Conservation (phyloP, 2,329 filamentous ascomycete genomes). For the Beauveria medogensis region DNA sequence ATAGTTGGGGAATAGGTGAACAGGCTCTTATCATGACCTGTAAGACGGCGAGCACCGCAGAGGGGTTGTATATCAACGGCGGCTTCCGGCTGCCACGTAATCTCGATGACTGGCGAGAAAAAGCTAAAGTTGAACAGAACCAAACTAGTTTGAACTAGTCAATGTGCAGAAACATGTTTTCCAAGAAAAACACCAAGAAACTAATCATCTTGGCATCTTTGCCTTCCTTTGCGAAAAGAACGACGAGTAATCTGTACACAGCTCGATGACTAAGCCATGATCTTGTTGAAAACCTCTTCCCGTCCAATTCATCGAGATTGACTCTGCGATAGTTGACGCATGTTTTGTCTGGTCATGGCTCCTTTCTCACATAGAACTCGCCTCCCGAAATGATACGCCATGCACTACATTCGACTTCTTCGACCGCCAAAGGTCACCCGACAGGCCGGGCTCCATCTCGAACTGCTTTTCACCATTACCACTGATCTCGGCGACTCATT, state of each 20-base stretch:
- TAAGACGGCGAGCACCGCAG: slow-evolving; percentile 1
- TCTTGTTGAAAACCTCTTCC: background rate
- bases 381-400: slow-evolving; percentile 18
- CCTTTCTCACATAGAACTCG: rapidly evolving
- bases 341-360: background rate
- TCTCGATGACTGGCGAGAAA: background rate
- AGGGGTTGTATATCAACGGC: slow-evolving; percentile 7
- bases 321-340: background rate
- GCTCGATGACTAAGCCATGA: slow-evolving; percentile 9
- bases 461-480: slow-evolving; percentile 45
- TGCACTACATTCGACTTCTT: slow-evolving; percentile 52
- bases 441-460: slow-evolving; percentile 23
- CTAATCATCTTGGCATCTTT: background rate
- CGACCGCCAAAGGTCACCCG: slow-evolving; percentile 34
- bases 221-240: too few relatives aligned
- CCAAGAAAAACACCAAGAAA: background rate
- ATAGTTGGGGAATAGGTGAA: background rate
- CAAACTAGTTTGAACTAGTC: too few relatives aligned
- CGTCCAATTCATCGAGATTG: background rate
- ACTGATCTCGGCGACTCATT: slow-evolving; percentile 51
- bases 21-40: background rate
- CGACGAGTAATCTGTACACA: too few relatives aligned
- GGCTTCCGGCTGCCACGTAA: slow-evolving; percentile 9
- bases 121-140: background rate
- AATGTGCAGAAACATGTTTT: background rate